Evolutionary conservation across 2,329 filamentous ascomycete species (phyloP).

Genomic region (Fusarium newnesense): DNA sequence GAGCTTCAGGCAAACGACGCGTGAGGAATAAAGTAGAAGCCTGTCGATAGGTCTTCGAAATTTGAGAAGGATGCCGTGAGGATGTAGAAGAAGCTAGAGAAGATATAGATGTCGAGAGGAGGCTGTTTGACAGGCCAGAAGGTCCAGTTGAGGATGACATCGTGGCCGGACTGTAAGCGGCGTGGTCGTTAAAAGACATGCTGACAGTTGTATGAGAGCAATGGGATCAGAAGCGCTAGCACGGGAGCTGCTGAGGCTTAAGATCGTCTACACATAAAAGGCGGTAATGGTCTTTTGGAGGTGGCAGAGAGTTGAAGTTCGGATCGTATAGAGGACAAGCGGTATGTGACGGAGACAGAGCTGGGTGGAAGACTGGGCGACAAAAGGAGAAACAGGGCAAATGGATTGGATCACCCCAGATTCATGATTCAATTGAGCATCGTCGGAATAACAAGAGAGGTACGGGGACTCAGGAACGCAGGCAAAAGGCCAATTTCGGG

Average conservation of each 20-base stretch:
- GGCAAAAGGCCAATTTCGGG: slow-evolving; percentile 26
- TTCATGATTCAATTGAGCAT: slow-evolving; percentile 34
- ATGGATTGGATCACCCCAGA: slow-evolving; percentile 36
- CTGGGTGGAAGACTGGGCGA: slow-evolving; percentile 9
- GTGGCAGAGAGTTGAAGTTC: slow-evolving; percentile 1
- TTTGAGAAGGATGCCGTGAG: slow-evolving; percentile 73
- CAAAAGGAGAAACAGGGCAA: slow-evolving; percentile 16
- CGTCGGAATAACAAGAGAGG: slow-evolving; percentile 17
- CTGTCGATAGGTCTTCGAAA: slow-evolving; percentile 94
- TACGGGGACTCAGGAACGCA: slow-evolving; percentile 20
- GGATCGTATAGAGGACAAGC: slow-evolving; percentile 13
- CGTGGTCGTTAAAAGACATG: slow-evolving; percentile 59
- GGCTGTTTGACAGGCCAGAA: slow-evolving; percentile 59
- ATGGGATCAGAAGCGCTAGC: slow-evolving; percentile 8
- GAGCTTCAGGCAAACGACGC: slow-evolving; percentile 88
- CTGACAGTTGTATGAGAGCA: slow-evolving; percentile 14
- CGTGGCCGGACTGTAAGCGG: slow-evolving; percentile 57
- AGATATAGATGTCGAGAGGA: slow-evolving; percentile 73
- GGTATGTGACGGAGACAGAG: slow-evolving; percentile 16
- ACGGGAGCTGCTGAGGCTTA: slow-evolving; percentile 3
- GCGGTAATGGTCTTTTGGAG: slow-evolving; percentile 13
- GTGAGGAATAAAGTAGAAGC: slow-evolving; percentile 95
- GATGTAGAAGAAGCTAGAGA: slow-evolving; percentile 72
- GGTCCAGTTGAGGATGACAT: slow-evolving; percentile 46
- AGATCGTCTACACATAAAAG: slow-evolving; percentile 28